A percentile compares a stretch with the other conserved stretches of the same genome.
phyloP scores from a whole-genome alignment of 2,329 filamentous ascomycete species.

The Penicillium crustosum region DNA sequence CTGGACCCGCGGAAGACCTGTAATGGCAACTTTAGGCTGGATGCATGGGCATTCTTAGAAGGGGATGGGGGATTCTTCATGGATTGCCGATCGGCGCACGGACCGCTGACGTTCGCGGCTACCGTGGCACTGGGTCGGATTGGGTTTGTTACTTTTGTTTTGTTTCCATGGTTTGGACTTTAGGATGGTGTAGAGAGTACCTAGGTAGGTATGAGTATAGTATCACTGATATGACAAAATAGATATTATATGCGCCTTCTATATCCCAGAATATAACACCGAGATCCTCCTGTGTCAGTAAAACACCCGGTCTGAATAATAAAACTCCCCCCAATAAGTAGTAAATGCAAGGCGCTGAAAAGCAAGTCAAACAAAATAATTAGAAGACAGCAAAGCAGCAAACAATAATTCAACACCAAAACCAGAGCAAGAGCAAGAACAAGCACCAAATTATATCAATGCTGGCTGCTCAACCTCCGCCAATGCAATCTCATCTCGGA shows the following conservation, averaged over 20 bases:
- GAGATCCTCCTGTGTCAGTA: not conserved
- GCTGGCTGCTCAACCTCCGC: constrained; percentile 7
- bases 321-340: constrained; percentile 3
- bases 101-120: constrained; percentile 3
- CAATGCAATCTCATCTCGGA: constrained; percentile 29
- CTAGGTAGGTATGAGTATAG: too few species aligned
- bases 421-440: not conserved
- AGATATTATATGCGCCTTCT: constrained; percentile 6
- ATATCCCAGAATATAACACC: constrained; percentile 9
- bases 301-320: not conserved
- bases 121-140: not conserved
- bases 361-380: constrained; percentile 13
- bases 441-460: constrained; percentile 15
- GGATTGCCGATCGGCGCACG: constrained; percentile 17
- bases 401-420: constrained; percentile 3
- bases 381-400: not conserved
- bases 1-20: not conserved
- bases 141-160: too few species aligned
- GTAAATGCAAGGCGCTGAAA: constrained; percentile 21
- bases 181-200: too few species aligned
- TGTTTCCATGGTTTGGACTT: not conserved
- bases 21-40: not conserved
- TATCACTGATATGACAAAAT: too few species aligned
- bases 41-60: not conserved
- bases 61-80: not conserved